These are phyloP conservation scores for Claviceps capensis DNA, from an alignment of 2,329 filamentous ascomycete species.

Conservation along the genomic window DNA sequence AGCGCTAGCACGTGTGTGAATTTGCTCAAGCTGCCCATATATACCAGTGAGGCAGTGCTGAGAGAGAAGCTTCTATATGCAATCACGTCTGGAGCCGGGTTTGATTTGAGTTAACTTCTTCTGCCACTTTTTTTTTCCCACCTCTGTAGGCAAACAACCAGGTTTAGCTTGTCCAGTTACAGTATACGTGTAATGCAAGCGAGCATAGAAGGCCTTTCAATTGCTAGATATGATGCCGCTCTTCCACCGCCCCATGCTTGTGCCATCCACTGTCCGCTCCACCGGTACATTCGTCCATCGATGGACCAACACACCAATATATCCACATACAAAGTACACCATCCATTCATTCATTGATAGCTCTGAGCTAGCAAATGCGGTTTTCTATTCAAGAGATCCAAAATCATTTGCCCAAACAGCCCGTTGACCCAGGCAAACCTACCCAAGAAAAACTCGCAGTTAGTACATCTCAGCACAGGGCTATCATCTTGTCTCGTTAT, in stretches of 20 bases:
- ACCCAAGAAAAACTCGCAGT: neutral
- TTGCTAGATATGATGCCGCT: neutral
- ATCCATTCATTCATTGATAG: conserved; percentile 25
- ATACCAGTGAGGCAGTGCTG: conserved; percentile 50
- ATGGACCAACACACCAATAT: no score
- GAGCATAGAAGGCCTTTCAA: neutral
- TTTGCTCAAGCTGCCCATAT: conserved; percentile 79
- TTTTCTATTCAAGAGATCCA: conserved; percentile 61
- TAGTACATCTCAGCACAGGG: neutral
- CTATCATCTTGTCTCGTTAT: neutral
- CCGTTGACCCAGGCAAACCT: conserved; percentile 88
- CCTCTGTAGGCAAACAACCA: neutral
- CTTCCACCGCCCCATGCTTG: neutral
- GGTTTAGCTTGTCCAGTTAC: neutral
- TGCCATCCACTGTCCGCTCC: neutral
- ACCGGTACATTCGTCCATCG: neutral
- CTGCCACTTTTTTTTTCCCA: neutral
- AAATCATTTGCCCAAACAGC: conserved; percentile 70
- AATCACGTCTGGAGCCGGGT: conserved; percentile 78
- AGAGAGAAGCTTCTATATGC: conserved; percentile 80
- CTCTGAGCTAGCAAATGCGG: conserved; percentile 45
- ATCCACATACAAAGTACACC: neutral
- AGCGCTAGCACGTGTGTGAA: conserved; percentile 97
- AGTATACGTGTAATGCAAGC: neutral
- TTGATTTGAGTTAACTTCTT: conserved; percentile 55